These are phyloP conservation scores for Fraxinus greggii DNA, from an alignment of 305 asterid genomes.

Conservation along the genomic window DNA sequence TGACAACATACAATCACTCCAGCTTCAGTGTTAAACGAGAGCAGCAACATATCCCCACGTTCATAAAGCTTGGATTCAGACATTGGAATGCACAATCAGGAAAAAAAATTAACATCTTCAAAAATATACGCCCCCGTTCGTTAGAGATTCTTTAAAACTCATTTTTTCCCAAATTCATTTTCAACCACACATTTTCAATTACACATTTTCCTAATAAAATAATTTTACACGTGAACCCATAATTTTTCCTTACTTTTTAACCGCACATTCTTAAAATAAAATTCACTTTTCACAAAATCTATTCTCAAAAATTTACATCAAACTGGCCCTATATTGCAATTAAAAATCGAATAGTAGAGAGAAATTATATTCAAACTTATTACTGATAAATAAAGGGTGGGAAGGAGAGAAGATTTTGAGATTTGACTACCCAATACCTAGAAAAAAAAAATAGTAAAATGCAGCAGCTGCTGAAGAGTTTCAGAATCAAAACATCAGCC, in stretches of 20 bases:
- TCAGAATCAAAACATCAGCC: constrained; percentile 1
- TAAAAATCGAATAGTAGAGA: not conserved
- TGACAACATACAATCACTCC: not conserved
- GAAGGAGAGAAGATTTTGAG: not conserved
- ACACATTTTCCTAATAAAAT: not conserved
- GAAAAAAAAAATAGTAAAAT: not conserved
- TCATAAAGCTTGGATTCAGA: not conserved
- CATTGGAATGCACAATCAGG: not conserved
- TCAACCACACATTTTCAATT: not conserved
- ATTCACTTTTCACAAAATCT: not conserved
- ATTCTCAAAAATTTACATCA: not conserved
- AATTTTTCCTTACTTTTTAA: not conserved
- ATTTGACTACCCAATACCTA: not conserved
- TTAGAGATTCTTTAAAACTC: not conserved
- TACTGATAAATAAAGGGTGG: not conserved
- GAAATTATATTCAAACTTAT: not conserved
- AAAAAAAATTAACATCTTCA: not conserved
- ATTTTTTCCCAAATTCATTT: not conserved
- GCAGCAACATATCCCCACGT: not conserved
- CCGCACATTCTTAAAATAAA: not conserved
- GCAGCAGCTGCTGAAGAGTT: not conserved
- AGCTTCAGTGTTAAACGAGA: not conserved
- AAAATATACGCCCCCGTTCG: not conserved
- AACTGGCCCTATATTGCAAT: not conserved
- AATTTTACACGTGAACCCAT: not conserved